Percentiles rank a stretch among this genome's conserved stretches.
These are phyloP conservation scores for Nicotiana rustica DNA, from an alignment of 305 asterid species.

Conservation along the genomic window DNA sequence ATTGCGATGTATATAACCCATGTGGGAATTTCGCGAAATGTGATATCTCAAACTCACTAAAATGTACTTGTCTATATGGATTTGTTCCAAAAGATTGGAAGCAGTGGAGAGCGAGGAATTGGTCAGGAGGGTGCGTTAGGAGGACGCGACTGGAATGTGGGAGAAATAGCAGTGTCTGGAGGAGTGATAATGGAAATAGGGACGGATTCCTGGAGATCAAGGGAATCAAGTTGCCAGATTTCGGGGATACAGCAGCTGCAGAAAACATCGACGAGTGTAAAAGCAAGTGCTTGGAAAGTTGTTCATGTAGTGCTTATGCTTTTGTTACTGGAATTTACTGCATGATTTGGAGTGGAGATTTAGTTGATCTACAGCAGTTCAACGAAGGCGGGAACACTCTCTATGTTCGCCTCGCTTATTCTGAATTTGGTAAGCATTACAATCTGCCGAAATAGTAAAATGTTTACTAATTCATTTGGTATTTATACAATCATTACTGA, in stretches of 20 bases:
- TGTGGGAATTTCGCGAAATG: constrained; percentile 76
- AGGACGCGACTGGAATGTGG: constrained; percentile 48
- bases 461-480: not conserved
- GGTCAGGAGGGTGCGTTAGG: constrained; percentile 74
- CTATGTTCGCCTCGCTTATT: constrained; percentile 60
- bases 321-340: constrained; percentile 62
- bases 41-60: constrained; percentile 25
- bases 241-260: constrained; percentile 46
- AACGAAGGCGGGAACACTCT: constrained; percentile 55
- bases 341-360: constrained; percentile 71
- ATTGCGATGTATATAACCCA: constrained; percentile 59
- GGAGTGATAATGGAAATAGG: constrained; percentile 28
- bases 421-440: constrained; percentile 59
- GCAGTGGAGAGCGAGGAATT: constrained; percentile 57
- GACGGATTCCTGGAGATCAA: constrained; percentile 54
- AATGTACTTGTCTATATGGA: constrained; percentile 65
- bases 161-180: constrained; percentile 13
- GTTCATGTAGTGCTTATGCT: constrained; percentile 79
- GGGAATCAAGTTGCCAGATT: constrained; percentile 75
- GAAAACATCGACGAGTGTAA: constrained; percentile 51
- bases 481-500: not conserved
- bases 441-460: not conserved
- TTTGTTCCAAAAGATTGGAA: constrained; percentile 52
- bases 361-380: constrained; percentile 70
- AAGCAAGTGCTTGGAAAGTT: constrained; percentile 58